phyloP scores from a whole-genome alignment of 108 stramenopile species.

The Nitzschia sp. region DNA sequence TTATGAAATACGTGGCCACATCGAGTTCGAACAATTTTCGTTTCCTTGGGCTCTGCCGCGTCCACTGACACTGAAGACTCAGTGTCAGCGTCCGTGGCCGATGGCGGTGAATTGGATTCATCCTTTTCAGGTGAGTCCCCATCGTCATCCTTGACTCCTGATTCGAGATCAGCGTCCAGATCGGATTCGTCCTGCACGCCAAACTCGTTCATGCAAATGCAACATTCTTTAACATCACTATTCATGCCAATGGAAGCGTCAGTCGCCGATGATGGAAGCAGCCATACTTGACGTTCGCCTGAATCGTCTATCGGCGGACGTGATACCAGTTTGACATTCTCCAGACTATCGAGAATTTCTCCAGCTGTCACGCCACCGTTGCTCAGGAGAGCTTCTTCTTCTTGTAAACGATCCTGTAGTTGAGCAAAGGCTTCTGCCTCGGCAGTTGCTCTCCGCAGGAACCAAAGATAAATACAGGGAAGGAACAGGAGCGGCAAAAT shows the following conservation, averaged over 20 bases:
- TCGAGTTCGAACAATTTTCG: constrained; percentile 46
- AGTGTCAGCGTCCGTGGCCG: not conserved
- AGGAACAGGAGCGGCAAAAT: constrained; percentile 67
- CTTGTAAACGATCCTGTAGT: constrained; percentile 53
- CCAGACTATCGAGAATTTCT: constrained; percentile 54
- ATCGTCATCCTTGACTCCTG: not conserved
- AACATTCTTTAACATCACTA: constrained; percentile 59
- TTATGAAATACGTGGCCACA: constrained; percentile 66
- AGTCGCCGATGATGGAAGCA: constrained; percentile 2
- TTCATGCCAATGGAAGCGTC: not conserved
- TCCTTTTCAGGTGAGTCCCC: not conserved
- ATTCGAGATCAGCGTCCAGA: constrained; percentile 3
- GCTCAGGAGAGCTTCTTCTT: constrained; percentile 44
- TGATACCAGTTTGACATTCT: constrained; percentile 45
- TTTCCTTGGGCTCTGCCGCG: constrained; percentile 3
- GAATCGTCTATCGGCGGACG: not conserved
- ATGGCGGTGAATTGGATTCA: not conserved
- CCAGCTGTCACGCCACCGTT: constrained; percentile 39
- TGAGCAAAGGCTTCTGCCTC: constrained; percentile 48
- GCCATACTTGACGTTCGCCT: constrained; percentile 4
- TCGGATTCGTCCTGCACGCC: constrained; percentile 23
- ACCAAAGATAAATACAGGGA: constrained; percentile 70
- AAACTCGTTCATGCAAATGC: constrained; percentile 76
- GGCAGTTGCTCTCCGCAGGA: constrained; percentile 51
- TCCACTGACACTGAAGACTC: not conserved